These are phyloP conservation scores for Penicillium coprophilum DNA, from an alignment of 495 filamentous ascomycete genomes.

Conservation along the genomic window DNA sequence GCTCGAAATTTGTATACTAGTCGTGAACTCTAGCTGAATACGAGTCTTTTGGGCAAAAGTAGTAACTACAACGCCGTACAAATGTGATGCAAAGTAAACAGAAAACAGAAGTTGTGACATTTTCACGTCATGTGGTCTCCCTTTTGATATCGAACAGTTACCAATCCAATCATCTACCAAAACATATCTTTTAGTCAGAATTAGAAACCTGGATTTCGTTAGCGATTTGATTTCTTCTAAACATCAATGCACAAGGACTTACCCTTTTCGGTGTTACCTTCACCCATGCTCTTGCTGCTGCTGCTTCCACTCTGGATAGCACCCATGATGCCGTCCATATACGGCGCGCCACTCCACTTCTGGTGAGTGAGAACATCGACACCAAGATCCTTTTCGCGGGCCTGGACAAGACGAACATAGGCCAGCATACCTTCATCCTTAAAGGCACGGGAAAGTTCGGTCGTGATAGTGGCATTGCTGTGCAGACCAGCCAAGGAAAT, in stretches of 20 bases:
- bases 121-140: neutral
- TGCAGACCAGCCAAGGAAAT: constrained; percentile 91
- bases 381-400: constrained; percentile 85
- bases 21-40: neutral
- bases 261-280: constrained; percentile 72
- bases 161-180: neutral
- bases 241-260: constrained; percentile 14
- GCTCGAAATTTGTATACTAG: neutral
- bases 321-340: constrained; percentile 91
- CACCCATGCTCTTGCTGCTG: constrained; percentile 77
- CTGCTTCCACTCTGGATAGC: constrained; percentile 90
- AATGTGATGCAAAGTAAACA: neutral
- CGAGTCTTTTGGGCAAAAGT: neutral
- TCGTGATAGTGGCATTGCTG: constrained; percentile 81
- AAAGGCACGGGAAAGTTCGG: constrained; percentile 78
- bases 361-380: constrained; percentile 97
- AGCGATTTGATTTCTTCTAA: neutral
- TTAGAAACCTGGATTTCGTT: constrained; percentile 4
- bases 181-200: neutral
- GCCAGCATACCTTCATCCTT: constrained; percentile 92
- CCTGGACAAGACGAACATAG: constrained; percentile 88
- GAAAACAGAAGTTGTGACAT: neutral
- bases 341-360: constrained; percentile 93
- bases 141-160: neutral
- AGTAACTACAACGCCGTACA: neutral